Base-by-base conservation (phyloP, 495 filamentous ascomycete species). In the Jackrogersella multiformis region DNA sequence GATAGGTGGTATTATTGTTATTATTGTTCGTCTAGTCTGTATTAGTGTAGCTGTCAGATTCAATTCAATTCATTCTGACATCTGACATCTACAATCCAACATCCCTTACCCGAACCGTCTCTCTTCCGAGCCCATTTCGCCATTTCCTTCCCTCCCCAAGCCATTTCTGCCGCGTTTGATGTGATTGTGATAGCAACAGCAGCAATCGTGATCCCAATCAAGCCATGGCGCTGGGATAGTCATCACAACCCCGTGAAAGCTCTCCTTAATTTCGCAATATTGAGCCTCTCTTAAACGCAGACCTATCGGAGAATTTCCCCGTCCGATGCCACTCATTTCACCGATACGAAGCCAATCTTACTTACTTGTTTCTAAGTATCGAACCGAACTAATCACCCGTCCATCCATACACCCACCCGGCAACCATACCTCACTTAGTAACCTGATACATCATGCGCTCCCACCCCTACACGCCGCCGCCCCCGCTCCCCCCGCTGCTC, bases 401-500 rank as follows among this genome's bases (percentile, higher is more conserved):
- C 10, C 42, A 26, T 26, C 42, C 42, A 24, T 5, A 8, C 41
- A 59, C 16, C 8, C n/a, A 46, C 12, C 41, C 20, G 42, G 21
- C 67, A 69, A 1, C 16, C n/a, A n/a, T n/a, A n/a, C n/a, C n/a
- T n/a, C n/a, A n/a, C n/a, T n/a, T n/a, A n/a, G n/a, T n/a, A n/a
- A n/a, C n/a, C n/a, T n/a, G n/a, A n/a, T n/a, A n/a, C n/a, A n/a
- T n/a, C n/a, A 78, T 78, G 76, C 76, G 76, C 61, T 78, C 76
- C 26, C 76, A 61, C 65, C 72, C 74, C n/a, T 75, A 75, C 68
- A 71, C 71, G 1, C 53, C 74, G 15, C 69, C 74, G 16, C 71
- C 78, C 34, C 74, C 76, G 4, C 63, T 79, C 2, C 75, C 79
- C 7, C 73, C 76, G 2, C 64, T 81, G 28, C 78, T 81, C 10